phyloP scores from a whole-genome alignment of 2,329 filamentous ascomycete genomes.

The Diaporthe sp. region DNA sequence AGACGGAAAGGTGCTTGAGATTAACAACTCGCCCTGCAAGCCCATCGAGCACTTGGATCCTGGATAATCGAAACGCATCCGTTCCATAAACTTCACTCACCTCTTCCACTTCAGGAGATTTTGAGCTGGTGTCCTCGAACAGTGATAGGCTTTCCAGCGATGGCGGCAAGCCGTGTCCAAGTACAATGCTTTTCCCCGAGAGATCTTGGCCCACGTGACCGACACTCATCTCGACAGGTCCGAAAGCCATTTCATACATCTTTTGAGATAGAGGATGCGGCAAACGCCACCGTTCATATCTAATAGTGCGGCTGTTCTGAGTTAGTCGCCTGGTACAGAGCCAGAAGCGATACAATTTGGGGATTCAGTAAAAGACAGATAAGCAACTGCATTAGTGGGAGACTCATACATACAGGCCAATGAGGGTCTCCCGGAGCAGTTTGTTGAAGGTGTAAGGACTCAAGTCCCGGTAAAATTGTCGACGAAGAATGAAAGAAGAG shows the following conservation, averaged over 20 bases:
- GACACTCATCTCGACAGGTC: not conserved
- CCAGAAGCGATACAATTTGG: not conserved
- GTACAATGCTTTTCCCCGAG: not conserved
- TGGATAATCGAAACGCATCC: not conserved
- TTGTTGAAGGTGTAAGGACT: not conserved
- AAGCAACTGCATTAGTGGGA: too few relatives aligned
- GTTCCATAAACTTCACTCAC: not conserved
- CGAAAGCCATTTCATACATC: not conserved
- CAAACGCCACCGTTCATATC: slow-evolving; percentile 27
- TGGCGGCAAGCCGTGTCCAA: not conserved
- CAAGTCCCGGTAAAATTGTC: slow-evolving; percentile 21
- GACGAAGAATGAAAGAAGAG: slow-evolving; percentile 1
- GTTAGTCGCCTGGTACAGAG: not conserved
- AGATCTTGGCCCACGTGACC: not conserved
- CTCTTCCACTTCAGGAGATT: not conserved
- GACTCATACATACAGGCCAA: not conserved
- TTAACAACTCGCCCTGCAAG: not conserved
- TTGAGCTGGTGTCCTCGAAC: slow-evolving; percentile 1
- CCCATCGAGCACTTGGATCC: not conserved
- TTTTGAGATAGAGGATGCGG: not conserved
- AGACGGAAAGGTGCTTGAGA: slow-evolving; percentile 29
- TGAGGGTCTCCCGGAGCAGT: not conserved
- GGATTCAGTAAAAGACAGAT: not conserved
- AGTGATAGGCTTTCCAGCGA: not conserved
- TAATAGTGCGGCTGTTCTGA: not conserved